Evolutionary conservation across 2,329 filamentous ascomycete genomes (phyloP), one percentile per base, ranked within the genome.

Genomic region (Colletotrichum nymphaeae): DNA sequence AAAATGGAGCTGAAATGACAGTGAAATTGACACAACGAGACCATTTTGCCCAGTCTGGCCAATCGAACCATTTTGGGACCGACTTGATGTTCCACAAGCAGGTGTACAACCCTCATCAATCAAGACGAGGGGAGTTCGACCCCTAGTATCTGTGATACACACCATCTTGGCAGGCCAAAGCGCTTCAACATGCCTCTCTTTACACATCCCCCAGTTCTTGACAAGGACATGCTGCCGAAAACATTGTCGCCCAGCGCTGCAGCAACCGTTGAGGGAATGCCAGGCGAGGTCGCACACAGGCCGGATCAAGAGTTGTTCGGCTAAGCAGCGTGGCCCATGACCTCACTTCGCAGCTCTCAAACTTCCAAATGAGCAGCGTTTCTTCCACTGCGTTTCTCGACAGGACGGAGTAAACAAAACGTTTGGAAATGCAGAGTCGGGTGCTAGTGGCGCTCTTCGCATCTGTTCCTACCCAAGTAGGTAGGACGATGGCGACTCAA

Each of bases 231-330:
- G 7, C 19, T 19, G 19, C 53, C 35, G 26, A 32, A 35, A 60
- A 14, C 28, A 35, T 26, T 62, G 19, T 26, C 19, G 28, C 9
- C 22, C n/a, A 16, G 64, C 14, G 9, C 42, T 57, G 42, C 30
- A 32, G n/a, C 8, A 32, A 67, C 63, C 16, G 46, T 71, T 60
- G 22, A 32, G 68, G 68, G n/a, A 71, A 28, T 71, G 35, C 28
- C 32, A 59, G 53, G 62, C 67, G 67, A 71, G 32, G 56, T 67
- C 32, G 63, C 42, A 71, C 63, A 59, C 30, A 14, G 11, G 5
- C 24, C 30, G n/a, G 63, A 46, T 42, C 32, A 56, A 60, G 11
- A 28, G 19, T 2, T 53, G 32, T 5, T 60, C 9, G 26, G 22
- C n/a, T 53, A 5, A 42, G 35, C 32, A 35, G 52, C 52, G 22